These are phyloP conservation scores for Cladophialophora yegresii DNA, from an alignment of 2,329 filamentous ascomycete genomes.

Conservation along the genomic window DNA sequence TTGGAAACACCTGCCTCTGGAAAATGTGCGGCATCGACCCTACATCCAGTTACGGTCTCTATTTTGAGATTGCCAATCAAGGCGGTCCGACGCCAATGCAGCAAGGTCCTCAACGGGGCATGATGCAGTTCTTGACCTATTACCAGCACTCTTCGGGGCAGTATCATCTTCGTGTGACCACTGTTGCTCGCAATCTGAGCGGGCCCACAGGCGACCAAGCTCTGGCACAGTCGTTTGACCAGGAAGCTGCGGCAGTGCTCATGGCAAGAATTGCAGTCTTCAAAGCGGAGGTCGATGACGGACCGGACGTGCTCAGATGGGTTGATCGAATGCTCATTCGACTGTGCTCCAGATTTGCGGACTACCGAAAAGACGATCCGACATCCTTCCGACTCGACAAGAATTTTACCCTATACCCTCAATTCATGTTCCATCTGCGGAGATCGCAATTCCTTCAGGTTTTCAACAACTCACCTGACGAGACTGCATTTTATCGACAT, in stretches of 20 bases:
- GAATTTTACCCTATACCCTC: constrained; percentile 98
- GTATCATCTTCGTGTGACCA: constrained; percentile 94
- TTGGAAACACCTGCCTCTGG: constrained; percentile 98
- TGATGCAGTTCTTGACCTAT: constrained; percentile 98
- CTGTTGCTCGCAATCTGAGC: constrained; percentile 85
- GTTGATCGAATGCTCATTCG: constrained; percentile 98
- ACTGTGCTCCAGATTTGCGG: constrained; percentile 92
- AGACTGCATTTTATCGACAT: constrained; percentile 98
- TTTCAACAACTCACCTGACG: constrained; percentile 98
- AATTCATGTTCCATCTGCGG: constrained; percentile 99
- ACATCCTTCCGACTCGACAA: constrained; percentile 96
- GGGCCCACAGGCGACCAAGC: constrained; percentile 92
- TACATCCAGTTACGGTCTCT: constrained; percentile 88
- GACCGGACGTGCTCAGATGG: constrained; percentile 96
- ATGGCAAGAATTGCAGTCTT: constrained; percentile 99
- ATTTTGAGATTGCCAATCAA: constrained; percentile 96
- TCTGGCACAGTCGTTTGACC: constrained; percentile 95
- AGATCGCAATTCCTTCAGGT: constrained; percentile 97
- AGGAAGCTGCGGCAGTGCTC: constrained; percentile 93
- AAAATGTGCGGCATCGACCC: constrained; percentile 99
- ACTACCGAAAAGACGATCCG: constrained; percentile 97
- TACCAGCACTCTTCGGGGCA: constrained; percentile 97
- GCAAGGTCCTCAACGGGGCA: constrained; percentile 83
- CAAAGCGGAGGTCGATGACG: constrained; percentile 97
- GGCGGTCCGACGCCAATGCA: constrained; percentile 82